Evolutionary conservation across 2,329 filamentous ascomycete species (phyloP), one percentile per base, ranked within the genome.

Genomic region (Plenodomus lindquistii): DNA sequence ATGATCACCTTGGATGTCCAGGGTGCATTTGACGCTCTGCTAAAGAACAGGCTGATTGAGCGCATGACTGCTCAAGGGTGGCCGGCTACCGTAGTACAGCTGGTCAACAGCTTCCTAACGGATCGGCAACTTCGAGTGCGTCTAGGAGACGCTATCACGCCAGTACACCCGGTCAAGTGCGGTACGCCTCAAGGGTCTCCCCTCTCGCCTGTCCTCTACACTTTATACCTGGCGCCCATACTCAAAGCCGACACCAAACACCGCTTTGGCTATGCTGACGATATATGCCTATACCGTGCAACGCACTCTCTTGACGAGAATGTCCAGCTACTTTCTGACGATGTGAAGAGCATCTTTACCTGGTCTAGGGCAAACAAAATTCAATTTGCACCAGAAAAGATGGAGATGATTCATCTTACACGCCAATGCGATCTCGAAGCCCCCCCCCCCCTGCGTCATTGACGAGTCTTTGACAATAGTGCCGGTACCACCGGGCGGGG

Each of bases 361-460:
- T 52, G 37, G 50, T 42, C 34, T 2, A 42, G 21, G 7, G 36
- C 27, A 11, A 52, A 52, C 42, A 48, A 46, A 37, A 42, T 52
- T 20, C 31, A 36, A 24, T 52, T 52, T 41, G 45, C 50, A 4
- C 50, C 22, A 37, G 50, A 52, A 40, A 52, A 52, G 42, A 39
- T 37, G 37, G 50, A 52, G 35, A 48, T 48, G 21, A 52, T 52
- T 17, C 42, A 52, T 40, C 40, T 48, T 11, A 53, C 50, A 13
- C 39, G 42, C 6, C 42, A 53, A 21, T 10, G 17, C 18, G 16
- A n/a, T n/a, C n/a, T n/a, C n/a, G 27, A 15, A 40, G 19, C 39
- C 37, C 39, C 9, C 48, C 10, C 48, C 37, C 24, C 9, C 16
- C 36, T n/a, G n/a, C n/a, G n/a, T n/a, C n/a, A n/a, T n/a, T n/a